phyloP scores from a whole-genome alignment of 306 rosid genomes.

The Hylodesmum podocarpum region DNA sequence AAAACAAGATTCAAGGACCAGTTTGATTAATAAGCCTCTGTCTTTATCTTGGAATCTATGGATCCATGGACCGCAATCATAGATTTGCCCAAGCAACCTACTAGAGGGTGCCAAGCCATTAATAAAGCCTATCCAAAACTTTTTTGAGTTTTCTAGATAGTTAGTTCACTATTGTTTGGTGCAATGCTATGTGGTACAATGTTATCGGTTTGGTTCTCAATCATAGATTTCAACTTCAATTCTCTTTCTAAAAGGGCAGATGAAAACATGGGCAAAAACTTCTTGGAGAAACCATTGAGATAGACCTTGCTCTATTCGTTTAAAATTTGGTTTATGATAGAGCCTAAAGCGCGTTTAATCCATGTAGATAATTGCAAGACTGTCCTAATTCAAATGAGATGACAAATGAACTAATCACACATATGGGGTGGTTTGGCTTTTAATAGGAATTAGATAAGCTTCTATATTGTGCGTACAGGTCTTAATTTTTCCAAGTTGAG shows the following conservation, averaged over 20 bases:
- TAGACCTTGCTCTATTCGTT: background rate
- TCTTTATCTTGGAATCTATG: constrained; percentile 40
- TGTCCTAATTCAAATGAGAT: constrained; percentile 18
- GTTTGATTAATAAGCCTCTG: constrained; percentile 30
- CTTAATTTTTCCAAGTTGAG: background rate
- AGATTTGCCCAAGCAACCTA: constrained; percentile 40
- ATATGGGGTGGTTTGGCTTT: constrained; percentile 35
- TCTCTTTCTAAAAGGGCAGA: background rate
- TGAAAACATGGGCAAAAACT: background rate
- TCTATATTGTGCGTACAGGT: constrained; percentile 1
- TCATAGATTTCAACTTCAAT: background rate
- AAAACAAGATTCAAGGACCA: constrained; percentile 41
- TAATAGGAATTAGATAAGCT: constrained; percentile 17
- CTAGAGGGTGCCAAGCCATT: constrained; percentile 24
- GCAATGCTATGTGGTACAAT: background rate
- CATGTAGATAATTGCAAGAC: background rate
- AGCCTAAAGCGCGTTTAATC: background rate
- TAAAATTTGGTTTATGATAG: background rate
- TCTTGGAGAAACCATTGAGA: background rate
- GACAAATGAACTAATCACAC: constrained; percentile 29
- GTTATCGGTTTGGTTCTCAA: background rate
- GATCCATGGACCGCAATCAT: constrained; percentile 41
- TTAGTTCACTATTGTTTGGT: constrained; percentile 20
- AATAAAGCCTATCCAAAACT: constrained; percentile 35
- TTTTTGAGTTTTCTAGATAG: background rate